Evolutionary conservation across 1,284 basidiomycete genomes (phyloP).

Genomic region (Thecaphora thlaspeos): DNA sequence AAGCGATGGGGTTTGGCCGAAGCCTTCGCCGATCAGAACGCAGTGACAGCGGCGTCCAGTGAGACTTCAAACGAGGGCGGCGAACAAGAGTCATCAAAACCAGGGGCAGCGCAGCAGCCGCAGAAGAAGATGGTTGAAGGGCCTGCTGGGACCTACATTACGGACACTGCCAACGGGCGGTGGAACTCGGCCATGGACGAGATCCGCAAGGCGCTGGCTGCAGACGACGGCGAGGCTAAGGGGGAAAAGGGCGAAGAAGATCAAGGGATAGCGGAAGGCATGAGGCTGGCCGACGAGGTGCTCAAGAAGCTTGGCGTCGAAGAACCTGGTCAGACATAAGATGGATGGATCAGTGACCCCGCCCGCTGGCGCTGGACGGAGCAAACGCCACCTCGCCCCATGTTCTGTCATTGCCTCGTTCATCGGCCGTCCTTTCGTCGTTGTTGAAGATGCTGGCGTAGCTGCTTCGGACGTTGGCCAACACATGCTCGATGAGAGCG

Average conservation of each 20-base stretch:
- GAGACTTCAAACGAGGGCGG: not conserved
- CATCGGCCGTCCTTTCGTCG: not conserved
- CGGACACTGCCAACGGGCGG: slow-evolving; percentile 43
- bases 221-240: not conserved
- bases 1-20: slow-evolving; percentile 30
- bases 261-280: no score
- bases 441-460: not conserved
- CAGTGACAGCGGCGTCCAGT: not conserved
- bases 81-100: no score
- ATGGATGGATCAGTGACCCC: not conserved
- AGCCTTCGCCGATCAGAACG: slow-evolving; percentile 15
- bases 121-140: slow-evolving; percentile 46
- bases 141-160: slow-evolving; percentile 42
- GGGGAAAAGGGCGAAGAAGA: slow-evolving; percentile 3
- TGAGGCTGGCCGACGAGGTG: not conserved
- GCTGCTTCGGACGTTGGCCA: not conserved
- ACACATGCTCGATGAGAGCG: no score
- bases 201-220: slow-evolving; percentile 42
- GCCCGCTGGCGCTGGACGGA: not conserved
- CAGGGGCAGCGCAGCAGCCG: no score
- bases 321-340: not conserved
- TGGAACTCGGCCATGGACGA: slow-evolving; percentile 48
- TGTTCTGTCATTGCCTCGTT: not conserved
- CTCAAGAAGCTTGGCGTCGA: not conserved
- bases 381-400: not conserved